Percentiles rank a stretch among this genome's conserved stretches.
Evolutionary conservation across 306 rosid genomes (phyloP).

Genomic region (Calophaca sinica): DNA sequence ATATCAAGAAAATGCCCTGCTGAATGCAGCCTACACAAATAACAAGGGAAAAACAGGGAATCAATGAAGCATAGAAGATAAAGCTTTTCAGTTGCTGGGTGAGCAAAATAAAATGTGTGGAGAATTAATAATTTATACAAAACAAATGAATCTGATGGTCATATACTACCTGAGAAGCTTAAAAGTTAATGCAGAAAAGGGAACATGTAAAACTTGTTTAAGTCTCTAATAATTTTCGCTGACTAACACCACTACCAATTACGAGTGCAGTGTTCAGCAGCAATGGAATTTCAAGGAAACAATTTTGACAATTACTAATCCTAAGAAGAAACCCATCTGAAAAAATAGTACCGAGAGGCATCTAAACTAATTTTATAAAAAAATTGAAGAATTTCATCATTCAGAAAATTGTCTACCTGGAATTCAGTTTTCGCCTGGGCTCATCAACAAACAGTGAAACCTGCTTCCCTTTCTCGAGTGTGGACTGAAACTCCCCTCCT

Average conservation of each 20-base stretch:
- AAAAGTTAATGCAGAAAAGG: not conserved
- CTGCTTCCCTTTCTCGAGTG: conserved; percentile 52
- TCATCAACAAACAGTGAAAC: conserved; percentile 73
- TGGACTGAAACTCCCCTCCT: conserved; percentile 47
- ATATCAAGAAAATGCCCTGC: conserved; percentile 79
- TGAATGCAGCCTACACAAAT: conserved; percentile 67
- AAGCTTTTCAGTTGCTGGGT: not conserved
- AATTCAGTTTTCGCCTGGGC: conserved; percentile 68
- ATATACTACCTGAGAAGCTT: conserved; percentile 12
- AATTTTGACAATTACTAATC: no score
- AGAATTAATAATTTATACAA: not conserved
- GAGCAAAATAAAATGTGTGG: not conserved
- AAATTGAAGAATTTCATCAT: not conserved
- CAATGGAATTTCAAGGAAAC: not conserved
- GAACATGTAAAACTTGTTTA: not conserved
- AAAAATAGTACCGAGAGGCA: not conserved
- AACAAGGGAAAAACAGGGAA: conserved; percentile 16
- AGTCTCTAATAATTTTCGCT: not conserved
- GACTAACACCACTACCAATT: not conserved
- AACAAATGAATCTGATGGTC: not conserved
- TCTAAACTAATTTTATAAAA: conserved; percentile 4
- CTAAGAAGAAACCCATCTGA: not conserved
- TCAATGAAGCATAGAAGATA: conserved; percentile 10
- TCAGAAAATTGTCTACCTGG: conserved; percentile 52
- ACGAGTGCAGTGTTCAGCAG: no score